Evolutionary conservation across 345 rosid genomes (phyloP).

Genomic region (Eucalyptus virginea): DNA sequence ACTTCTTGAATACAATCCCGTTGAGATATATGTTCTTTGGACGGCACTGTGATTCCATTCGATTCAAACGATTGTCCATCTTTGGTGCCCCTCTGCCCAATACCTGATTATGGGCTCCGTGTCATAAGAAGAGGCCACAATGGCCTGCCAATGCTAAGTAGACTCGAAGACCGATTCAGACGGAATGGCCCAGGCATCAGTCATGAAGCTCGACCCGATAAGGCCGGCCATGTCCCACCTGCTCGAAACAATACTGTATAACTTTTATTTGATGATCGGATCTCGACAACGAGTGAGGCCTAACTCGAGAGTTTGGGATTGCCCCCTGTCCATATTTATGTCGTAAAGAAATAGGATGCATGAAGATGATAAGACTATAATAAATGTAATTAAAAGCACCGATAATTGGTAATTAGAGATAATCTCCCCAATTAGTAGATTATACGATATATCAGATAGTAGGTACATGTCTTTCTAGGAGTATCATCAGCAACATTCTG

Average conservation of each 20-base stretch:
- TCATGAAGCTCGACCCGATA: not conserved
- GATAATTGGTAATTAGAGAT: not conserved
- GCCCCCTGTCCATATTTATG: not conserved
- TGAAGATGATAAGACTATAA: not conserved
- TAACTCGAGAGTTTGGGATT: not conserved
- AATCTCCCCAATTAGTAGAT: not conserved
- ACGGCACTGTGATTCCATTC: not conserved
- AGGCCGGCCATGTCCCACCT: not conserved
- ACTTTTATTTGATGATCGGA: not conserved
- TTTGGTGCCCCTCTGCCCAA: not conserved
- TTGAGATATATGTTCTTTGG: not conserved
- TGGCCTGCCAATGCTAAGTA: not conserved
- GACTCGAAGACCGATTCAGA: not conserved
- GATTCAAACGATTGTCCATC: not conserved
- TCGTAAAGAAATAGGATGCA: not conserved
- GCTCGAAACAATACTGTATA: not conserved
- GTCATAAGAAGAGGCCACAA: not conserved
- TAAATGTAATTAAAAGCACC: not conserved
- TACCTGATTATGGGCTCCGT: not conserved
- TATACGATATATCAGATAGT: not conserved
- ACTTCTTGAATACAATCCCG: not conserved
- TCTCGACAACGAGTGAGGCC: not conserved
- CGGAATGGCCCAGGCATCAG: not conserved
- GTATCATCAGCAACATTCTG: not conserved
- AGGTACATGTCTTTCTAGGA: not conserved